phyloP scores from a whole-genome alignment of 2,329 filamentous ascomycete genomes.

The Curvularia hawaiiensis region DNA sequence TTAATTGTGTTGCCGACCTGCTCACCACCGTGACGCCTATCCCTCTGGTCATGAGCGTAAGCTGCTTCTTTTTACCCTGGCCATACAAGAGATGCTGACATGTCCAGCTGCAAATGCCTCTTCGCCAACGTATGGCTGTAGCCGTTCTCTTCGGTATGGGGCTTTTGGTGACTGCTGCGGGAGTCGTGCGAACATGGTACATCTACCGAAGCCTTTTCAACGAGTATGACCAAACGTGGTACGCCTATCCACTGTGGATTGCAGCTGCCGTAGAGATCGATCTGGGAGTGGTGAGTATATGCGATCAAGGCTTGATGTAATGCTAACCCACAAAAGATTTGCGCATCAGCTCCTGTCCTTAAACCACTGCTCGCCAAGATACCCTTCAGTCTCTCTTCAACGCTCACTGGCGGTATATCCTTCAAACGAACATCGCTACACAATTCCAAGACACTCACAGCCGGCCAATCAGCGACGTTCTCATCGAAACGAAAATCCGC shows the following conservation, averaged over 20 bases:
- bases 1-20: slow-evolving; percentile 52
- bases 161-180: slow-evolving; percentile 51
- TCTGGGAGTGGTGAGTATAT: slow-evolving; percentile 50
- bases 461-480: slow-evolving; percentile 11
- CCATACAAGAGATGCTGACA: background rate
- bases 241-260: slow-evolving; percentile 54
- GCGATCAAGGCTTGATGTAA: background rate
- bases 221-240: slow-evolving; percentile 54
- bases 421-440: slow-evolving; percentile 11
- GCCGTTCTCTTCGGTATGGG: slow-evolving; percentile 49
- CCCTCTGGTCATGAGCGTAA: slow-evolving; percentile 48
- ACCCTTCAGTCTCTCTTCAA: slow-evolving; percentile 29
- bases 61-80: background rate
- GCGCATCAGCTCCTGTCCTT: slow-evolving; percentile 40
- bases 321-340: slow-evolving; percentile 26
- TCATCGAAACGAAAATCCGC: slow-evolving; percentile 23
- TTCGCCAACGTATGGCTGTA: slow-evolving; percentile 48
- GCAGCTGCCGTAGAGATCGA: slow-evolving; percentile 54
- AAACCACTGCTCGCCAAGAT: slow-evolving; percentile 36
- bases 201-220: slow-evolving; percentile 50
- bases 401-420: slow-evolving; percentile 21
- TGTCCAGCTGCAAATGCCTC: slow-evolving; percentile 48
- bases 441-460: slow-evolving; percentile 12
- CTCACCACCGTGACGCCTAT: slow-evolving; percentile 51
- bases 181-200: slow-evolving; percentile 51